Conservation (phyloP, 495 filamentous ascomycete species). For the Hypoxylon trugodes region DNA sequence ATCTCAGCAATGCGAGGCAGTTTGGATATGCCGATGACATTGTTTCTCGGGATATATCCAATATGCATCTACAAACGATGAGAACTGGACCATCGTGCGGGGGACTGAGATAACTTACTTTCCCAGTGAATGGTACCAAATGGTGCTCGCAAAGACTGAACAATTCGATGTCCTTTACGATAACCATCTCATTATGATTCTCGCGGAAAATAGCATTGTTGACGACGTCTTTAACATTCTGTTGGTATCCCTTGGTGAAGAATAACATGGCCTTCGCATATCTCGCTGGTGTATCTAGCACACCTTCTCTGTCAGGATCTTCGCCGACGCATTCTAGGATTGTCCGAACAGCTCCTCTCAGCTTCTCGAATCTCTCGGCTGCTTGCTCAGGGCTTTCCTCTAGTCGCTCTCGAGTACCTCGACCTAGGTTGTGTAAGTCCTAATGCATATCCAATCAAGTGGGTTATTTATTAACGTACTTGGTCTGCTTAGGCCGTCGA, state of each 20-base stretch:
- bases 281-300: conserved; percentile 84
- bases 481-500: conserved; percentile 77
- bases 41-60: conserved; percentile 89
- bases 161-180: conserved; percentile 97
- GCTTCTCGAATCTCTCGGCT: conserved; percentile 72
- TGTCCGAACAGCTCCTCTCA: conserved; percentile 85
- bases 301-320: conserved; percentile 89
- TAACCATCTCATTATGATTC: conserved; percentile 95
- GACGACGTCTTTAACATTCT: conserved; percentile 92
- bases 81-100: conserved; percentile 6
- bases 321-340: conserved; percentile 96
- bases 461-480: conserved; percentile 56
- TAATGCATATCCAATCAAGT: neutral
- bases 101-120: conserved; percentile 60
- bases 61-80: conserved; percentile 82
- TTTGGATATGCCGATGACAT: conserved; percentile 93
- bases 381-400: conserved; percentile 81
- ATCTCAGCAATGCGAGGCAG: conserved; percentile 95
- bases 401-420: conserved; percentile 79
- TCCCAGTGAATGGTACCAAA: conserved; percentile 94
- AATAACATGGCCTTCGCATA: conserved; percentile 98
- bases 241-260: conserved; percentile 98
- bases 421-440: conserved; percentile 60
- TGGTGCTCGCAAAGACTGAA: conserved; percentile 98
- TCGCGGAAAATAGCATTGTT: conserved; percentile 97